These are phyloP conservation scores for Nemania diffusa DNA, from an alignment of 2,329 filamentous ascomycete genomes.

Conservation along the genomic window DNA sequence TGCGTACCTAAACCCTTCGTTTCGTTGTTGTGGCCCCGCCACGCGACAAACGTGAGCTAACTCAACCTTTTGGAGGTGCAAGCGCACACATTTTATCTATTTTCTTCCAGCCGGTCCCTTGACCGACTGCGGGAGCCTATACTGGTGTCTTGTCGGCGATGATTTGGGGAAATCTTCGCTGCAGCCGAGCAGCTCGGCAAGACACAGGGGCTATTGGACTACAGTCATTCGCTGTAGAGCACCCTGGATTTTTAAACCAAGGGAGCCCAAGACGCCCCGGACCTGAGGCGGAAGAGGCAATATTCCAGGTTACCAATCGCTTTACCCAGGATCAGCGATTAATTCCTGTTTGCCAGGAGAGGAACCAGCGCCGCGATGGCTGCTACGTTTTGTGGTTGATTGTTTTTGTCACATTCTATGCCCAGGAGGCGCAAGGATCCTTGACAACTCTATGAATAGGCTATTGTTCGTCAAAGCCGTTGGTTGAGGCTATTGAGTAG, in stretches of 20 bases:
- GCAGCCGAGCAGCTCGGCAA: slow-evolving; percentile 23
- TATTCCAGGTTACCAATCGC: slow-evolving; percentile 22
- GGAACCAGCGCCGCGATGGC: slow-evolving; percentile 35
- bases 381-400: slow-evolving; percentile 29
- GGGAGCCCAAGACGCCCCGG: slow-evolving; percentile 19
- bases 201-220: slow-evolving; percentile 21
- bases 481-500: slow-evolving; percentile 23
- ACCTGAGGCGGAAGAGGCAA: slow-evolving; percentile 18
- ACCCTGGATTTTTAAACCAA: slow-evolving; percentile 24
- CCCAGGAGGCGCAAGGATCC: slow-evolving; percentile 19
- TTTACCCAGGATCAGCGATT: slow-evolving; percentile 15
- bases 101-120: slow-evolving; percentile 12
- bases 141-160: slow-evolving; percentile 25
- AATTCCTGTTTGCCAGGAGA: slow-evolving; percentile 25
- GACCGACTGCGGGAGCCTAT: slow-evolving; percentile 22
- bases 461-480: slow-evolving; percentile 4
- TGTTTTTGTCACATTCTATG: slow-evolving; percentile 28
- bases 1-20: slow-evolving; percentile 24
- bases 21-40: slow-evolving; percentile 30
- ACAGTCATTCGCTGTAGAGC: slow-evolving; percentile 26
- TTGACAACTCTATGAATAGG: slow-evolving; percentile 23
- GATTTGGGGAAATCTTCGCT: slow-evolving; percentile 19
- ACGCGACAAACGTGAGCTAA: slow-evolving; percentile 36
- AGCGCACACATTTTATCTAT: slow-evolving; percentile 43
- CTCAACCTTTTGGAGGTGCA: slow-evolving; percentile 40